phyloP scores from a whole-genome alignment of 805 yeast species.

The Hanseniaspora meyeri region DNA sequence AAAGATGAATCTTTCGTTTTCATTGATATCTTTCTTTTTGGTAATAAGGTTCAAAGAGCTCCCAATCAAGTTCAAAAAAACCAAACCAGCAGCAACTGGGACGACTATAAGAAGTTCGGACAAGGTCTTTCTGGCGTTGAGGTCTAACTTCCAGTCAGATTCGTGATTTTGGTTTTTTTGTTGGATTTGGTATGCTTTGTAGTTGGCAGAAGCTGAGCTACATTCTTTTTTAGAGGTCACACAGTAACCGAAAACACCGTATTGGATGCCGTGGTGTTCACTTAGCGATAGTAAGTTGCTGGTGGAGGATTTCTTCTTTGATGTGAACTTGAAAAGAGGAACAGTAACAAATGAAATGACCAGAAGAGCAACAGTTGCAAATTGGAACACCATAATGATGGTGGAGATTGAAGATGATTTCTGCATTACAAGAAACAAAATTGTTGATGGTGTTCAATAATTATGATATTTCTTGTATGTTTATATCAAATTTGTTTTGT shows the following conservation, averaged over 20 bases:
- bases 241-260: conserved; percentile 64
- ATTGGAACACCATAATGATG: conserved; percentile 34
- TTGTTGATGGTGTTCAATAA: too few species aligned
- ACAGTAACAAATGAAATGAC: conserved; percentile 49
- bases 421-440: not conserved
- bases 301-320: conserved; percentile 30
- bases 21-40: conserved; percentile 23
- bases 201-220: conserved; percentile 36
- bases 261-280: conserved; percentile 33
- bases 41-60: conserved; percentile 24
- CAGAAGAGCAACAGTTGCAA: conserved; percentile 48
- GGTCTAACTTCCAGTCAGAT: conserved; percentile 38
- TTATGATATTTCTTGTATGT: too few species aligned
- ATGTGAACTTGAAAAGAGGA: conserved; percentile 41
- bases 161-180: conserved; percentile 19
- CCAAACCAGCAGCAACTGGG: conserved; percentile 58
- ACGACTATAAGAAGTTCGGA: conserved; percentile 44
- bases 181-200: conserved; percentile 29
- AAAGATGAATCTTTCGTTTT: conserved; percentile 16
- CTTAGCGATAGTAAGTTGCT: conserved; percentile 9
- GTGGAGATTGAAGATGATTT: conserved; percentile 23
- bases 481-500: too few species aligned
- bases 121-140: conserved; percentile 37
- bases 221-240: conserved; percentile 27
- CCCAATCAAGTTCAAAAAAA: conserved; percentile 35